phyloP scores from a whole-genome alignment of 139 green algal genomes.

The Chlorella sp. region DNA sequence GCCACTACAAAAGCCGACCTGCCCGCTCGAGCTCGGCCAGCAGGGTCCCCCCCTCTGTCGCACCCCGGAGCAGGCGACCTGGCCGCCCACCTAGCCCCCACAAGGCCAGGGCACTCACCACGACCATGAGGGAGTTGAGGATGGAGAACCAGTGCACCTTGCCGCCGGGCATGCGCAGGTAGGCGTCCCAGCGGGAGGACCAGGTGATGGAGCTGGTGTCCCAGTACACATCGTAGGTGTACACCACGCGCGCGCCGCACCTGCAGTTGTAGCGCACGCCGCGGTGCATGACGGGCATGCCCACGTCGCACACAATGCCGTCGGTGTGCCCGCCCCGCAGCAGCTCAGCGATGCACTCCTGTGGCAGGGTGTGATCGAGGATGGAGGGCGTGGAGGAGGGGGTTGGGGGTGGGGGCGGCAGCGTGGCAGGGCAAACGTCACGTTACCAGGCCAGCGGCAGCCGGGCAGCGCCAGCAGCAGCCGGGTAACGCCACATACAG shows the following conservation, averaged over 20 bases:
- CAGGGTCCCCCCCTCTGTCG: too few species aligned
- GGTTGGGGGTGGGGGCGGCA: too few species aligned
- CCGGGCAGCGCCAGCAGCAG: background rate
- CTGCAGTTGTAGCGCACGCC: slow-evolving; percentile 96
- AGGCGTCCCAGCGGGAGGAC: slow-evolving; percentile 94
- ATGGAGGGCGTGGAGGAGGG: too few species aligned
- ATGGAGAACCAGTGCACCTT: slow-evolving; percentile 95
- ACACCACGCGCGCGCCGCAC: slow-evolving; percentile 48
- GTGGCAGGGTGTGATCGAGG: background rate
- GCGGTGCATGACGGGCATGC: slow-evolving; percentile 91
- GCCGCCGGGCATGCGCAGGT: slow-evolving; percentile 93
- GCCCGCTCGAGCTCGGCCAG: too few species aligned
- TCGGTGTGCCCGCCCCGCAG: slow-evolving; percentile 71
- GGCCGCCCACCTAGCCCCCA: too few species aligned
- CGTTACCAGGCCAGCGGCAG: too few species aligned
- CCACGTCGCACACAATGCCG: slow-evolving; percentile 90
- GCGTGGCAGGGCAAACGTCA: background rate
- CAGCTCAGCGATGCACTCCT: slow-evolving; percentile 59
- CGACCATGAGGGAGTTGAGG: slow-evolving; percentile 94
- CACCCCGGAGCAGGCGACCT: too few species aligned
- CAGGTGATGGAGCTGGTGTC: slow-evolving; percentile 83
- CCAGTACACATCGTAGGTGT: slow-evolving; percentile 92
- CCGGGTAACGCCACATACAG: too few species aligned
- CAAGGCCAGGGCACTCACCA: slow-evolving; percentile 35
- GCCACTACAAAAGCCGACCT: too few species aligned